These are phyloP conservation scores for Stromatinia cepivora DNA, from an alignment of 2,329 filamentous ascomycete species.

Conservation along the genomic window DNA sequence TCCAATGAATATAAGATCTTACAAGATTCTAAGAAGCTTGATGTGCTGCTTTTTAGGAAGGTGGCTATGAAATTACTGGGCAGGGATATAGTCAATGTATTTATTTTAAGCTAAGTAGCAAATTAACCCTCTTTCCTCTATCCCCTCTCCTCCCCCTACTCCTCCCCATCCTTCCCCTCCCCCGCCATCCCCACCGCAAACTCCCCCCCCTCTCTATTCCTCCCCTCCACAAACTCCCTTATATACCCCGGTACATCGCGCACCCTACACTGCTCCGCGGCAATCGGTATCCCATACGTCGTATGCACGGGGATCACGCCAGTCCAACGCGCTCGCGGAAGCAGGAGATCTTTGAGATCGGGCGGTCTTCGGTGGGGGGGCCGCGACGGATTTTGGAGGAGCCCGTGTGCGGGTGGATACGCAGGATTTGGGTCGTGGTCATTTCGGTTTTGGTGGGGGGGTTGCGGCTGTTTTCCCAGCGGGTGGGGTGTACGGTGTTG, in stretches of 20 bases:
- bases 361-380: slow-evolving; percentile 57
- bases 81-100: too few species aligned
- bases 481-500: slow-evolving; percentile 65
- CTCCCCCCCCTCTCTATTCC: slow-evolving; percentile 40
- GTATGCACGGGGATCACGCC: slow-evolving; percentile 64
- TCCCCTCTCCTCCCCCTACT: too few species aligned
- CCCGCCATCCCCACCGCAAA: too few species aligned
- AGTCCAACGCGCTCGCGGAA: slow-evolving; percentile 54
- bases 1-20: too few species aligned
- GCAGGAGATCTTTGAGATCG: slow-evolving; percentile 49
- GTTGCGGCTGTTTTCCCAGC: slow-evolving; percentile 68
- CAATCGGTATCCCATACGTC: slow-evolving; percentile 50
- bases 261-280: slow-evolving; percentile 30
- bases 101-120: too few species aligned
- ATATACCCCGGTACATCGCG: slow-evolving; percentile 39
- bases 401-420: slow-evolving; percentile 66
- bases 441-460: slow-evolving; percentile 75
- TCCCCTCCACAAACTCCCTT: neutral
- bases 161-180: too few species aligned
- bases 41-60: too few species aligned
- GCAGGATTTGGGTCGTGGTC: slow-evolving; percentile 68
- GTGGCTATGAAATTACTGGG: too few species aligned
- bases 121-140: too few species aligned
- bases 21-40: too few species aligned
- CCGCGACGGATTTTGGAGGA: slow-evolving; percentile 75